Percentiles rank a stretch among this genome's conserved stretches.
phyloP scores from a whole-genome alignment of 2,329 filamentous ascomycete genomes.

The Orbilia blumenaviensis region DNA sequence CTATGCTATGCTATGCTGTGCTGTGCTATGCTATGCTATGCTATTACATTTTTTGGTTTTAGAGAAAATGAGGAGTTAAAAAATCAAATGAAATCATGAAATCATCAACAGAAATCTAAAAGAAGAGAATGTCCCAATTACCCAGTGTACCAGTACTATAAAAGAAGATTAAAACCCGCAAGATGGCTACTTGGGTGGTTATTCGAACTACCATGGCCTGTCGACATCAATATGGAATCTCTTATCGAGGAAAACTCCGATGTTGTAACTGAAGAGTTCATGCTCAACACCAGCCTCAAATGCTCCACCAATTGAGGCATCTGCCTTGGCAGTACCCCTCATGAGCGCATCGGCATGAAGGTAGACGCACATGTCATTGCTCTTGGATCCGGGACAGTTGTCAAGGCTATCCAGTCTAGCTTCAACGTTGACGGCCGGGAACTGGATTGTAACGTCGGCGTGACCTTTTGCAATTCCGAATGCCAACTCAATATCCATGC shows the following conservation, averaged over 20 bases:
- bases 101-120: no score
- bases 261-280: constrained; percentile 26
- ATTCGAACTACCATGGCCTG: no score
- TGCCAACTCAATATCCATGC: constrained; percentile 11
- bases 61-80: no score
- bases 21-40: no score
- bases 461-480: constrained; percentile 1
- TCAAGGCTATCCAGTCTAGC: background rate
- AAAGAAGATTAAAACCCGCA: no score
- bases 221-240: constrained; percentile 15
- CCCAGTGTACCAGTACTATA: no score
- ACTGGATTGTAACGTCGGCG: constrained; percentile 18
- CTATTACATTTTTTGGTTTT: no score
- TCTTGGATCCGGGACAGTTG: constrained; percentile 13
- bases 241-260: constrained; percentile 21
- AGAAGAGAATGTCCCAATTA: no score
- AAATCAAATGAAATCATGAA: no score
- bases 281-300: constrained; percentile 14
- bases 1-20: no score
- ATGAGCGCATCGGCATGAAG: constrained; percentile 14
- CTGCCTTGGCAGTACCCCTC: constrained; percentile 9
- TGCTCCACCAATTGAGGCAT: constrained; percentile 9
- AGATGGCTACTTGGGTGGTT: no score
- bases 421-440: constrained; percentile 14
- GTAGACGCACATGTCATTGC: constrained; percentile 21